phyloP scores from a whole-genome alignment of 106 monocot species.

The Allium sativum region DNA sequence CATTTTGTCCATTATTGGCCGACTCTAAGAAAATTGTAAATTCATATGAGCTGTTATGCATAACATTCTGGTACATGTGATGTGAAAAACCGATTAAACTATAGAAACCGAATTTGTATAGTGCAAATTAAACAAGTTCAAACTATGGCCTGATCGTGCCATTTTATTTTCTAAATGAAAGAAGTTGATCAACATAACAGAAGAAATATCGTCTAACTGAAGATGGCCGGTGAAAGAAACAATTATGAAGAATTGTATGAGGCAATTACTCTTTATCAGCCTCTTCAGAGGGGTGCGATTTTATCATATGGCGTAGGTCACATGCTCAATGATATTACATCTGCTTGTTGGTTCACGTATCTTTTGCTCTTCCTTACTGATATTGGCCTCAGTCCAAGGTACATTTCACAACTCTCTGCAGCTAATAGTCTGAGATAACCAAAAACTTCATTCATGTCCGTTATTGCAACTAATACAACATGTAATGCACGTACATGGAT shows the following conservation, averaged over 20 bases:
- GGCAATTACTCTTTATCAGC: conserved; percentile 6
- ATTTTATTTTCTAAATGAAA: neutral
- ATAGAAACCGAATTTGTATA: no score
- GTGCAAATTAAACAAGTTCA: no score
- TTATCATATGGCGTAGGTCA: conserved; percentile 74
- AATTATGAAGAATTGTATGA: conserved; percentile 10
- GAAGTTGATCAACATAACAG: neutral
- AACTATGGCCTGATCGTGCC: no score
- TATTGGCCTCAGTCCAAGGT: conserved; percentile 69
- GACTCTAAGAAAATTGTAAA: no score
- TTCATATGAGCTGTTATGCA: no score
- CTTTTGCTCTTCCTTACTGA: conserved; percentile 70
- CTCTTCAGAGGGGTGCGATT: conserved; percentile 33
- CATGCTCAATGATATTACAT: conserved; percentile 81
- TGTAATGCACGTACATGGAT: no score
- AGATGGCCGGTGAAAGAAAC: conserved; percentile 14
- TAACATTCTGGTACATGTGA: no score
- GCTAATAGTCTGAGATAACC: neutral
- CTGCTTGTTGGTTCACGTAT: conserved; percentile 85
- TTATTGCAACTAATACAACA: neutral
- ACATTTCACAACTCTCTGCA: neutral
- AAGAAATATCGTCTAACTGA: neutral
- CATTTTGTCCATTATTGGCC: no score
- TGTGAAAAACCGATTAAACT: no score
- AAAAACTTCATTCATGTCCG: neutral